Evolutionary conservation across 768 basidiomycete genomes (phyloP), one percentile per base, ranked within the genome.

Genomic region (Amanita jacksonii): DNA sequence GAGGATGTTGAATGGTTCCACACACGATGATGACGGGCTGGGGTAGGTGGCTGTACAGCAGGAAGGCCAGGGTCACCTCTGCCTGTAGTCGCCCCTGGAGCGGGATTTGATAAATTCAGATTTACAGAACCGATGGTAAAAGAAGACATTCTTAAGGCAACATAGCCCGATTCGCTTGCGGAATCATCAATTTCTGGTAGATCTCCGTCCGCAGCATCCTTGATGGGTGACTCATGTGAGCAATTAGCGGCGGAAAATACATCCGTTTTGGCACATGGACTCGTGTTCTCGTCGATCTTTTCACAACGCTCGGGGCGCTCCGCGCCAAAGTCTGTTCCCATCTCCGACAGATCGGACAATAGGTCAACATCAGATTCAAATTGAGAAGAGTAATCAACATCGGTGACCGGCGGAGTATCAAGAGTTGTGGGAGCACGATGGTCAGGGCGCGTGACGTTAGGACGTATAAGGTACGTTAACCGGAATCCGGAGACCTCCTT

Each of bases 381-480:
- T 15, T 68, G 69, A 16, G 76, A 77, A 23, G 72, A 71, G 38
- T 68, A 67, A 47, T 79, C 75, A 27, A 76, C 54, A 53, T 87
- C 87, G 1, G 84, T 87, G 7, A 68, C 61, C 3, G 86, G 83
- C 5, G 87, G 86, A 1, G 86, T 88, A 48, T 81, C 77, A 31
- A 87, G 59, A 5, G 58, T 54, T 4, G 60, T 54, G 13, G 60
- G 52, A 1, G 69, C 66, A 25, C 55, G 55, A 23, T 66, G 70
- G 54, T 78, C 76, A 1, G 80, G 80, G 12, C 75, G 76, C 16
- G 73, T 70, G 41, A 77, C 70, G 50, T 87, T 85, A 3, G 88
- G 88, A 27, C 88, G 78, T 18, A 91, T 71, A 39, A 91, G 76
- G 59, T 87, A 81, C 3, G 87, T 89, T 25, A 87, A 64, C 15